Evolutionary conservation across 2,329 filamentous ascomycete genomes (phyloP).

Genomic region (Colletotrichum agaves): DNA sequence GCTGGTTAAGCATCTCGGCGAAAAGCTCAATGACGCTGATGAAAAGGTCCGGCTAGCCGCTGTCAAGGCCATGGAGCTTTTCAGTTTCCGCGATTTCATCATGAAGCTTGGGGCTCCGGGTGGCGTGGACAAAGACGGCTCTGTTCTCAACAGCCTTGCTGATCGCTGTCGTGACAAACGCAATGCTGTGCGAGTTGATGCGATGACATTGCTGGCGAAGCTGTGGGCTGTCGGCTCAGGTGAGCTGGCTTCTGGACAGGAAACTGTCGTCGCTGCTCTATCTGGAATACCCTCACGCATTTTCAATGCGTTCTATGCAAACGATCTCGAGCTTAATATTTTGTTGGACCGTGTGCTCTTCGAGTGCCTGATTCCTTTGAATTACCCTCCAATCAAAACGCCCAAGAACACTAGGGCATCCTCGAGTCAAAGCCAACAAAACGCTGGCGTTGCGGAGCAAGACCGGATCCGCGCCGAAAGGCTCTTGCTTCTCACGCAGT

Average conservation of each 20-base stretch:
- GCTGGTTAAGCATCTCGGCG: slow-evolving; percentile 78
- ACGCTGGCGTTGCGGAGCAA: slow-evolving; percentile 64
- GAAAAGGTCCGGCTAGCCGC: slow-evolving; percentile 91
- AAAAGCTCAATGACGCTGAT: slow-evolving; percentile 87
- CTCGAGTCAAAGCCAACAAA: slow-evolving; percentile 54
- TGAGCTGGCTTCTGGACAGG: slow-evolving; percentile 85
- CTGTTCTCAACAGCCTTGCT: slow-evolving; percentile 82
- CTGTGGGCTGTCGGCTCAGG: slow-evolving; percentile 95
- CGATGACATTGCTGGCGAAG: slow-evolving; percentile 84
- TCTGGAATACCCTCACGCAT: slow-evolving; percentile 86
- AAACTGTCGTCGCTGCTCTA: slow-evolving; percentile 78
- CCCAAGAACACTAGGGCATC: slow-evolving; percentile 69
- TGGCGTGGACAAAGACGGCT: slow-evolving; percentile 78
- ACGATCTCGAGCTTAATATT: slow-evolving; percentile 86
- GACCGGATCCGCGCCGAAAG: slow-evolving; percentile 86
- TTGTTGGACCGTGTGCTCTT: slow-evolving; percentile 86
- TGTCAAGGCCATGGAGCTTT: slow-evolving; percentile 84
- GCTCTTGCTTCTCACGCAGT: slow-evolving; percentile 82
- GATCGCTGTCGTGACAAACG: slow-evolving; percentile 91
- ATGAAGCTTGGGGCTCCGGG: slow-evolving; percentile 83
- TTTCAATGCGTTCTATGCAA: slow-evolving; percentile 88
- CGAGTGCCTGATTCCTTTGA: slow-evolving; percentile 89
- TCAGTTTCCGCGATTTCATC: slow-evolving; percentile 83
- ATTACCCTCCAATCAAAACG: slow-evolving; percentile 75
- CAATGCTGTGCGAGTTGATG: slow-evolving; percentile 82